A percentile compares a stretch with the other conserved stretches of the same genome.
Conservation (phyloP, 2,329 filamentous ascomycete genomes). For the Chaetomium strumarium region DNA sequence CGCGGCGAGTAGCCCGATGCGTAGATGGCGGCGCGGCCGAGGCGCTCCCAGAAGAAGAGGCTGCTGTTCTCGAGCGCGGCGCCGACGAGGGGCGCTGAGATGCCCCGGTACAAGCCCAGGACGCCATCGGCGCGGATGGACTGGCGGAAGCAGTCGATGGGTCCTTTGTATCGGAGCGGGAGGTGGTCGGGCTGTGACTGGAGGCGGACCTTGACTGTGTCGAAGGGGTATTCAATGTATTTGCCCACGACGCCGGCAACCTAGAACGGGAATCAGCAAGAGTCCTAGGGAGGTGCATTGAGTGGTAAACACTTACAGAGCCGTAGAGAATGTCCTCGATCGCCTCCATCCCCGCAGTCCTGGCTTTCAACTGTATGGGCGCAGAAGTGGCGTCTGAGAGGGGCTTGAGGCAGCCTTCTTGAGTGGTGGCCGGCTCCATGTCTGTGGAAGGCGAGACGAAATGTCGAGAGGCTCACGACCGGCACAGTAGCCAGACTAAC, state of each 20-base stretch:
- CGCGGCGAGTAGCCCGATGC: conserved; percentile 42
- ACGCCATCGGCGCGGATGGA: conserved; percentile 76
- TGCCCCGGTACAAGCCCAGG: conserved; percentile 79
- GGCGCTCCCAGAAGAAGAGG: conserved; percentile 84
- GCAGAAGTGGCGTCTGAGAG: conserved; percentile 6
- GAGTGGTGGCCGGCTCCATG: conserved; percentile 24
- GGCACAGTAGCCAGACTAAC: neutral
- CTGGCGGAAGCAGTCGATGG: conserved; percentile 88
- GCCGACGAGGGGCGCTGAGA: conserved; percentile 83
- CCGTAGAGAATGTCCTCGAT: conserved; percentile 84
- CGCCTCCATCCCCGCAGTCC: conserved; percentile 54
- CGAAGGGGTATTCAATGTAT: conserved; percentile 97
- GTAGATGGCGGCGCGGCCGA: conserved; percentile 63
- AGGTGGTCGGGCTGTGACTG: conserved; percentile 89
- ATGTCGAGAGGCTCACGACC: neutral
- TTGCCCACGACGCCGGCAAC: conserved; percentile 83
- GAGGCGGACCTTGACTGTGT: conserved; percentile 94
- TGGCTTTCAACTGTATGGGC: conserved; percentile 23
- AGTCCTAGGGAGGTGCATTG: neutral
- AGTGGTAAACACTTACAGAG: conserved; percentile 55
- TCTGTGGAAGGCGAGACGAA: neutral
- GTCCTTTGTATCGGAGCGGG: conserved; percentile 76
- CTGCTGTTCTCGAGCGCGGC: conserved; percentile 89
- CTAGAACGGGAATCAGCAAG: conserved; percentile 37
- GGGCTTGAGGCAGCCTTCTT: conserved; percentile 17